Base-by-base conservation (phyloP, 257 asterid genomes). In the Solanum chaucha region DNA sequence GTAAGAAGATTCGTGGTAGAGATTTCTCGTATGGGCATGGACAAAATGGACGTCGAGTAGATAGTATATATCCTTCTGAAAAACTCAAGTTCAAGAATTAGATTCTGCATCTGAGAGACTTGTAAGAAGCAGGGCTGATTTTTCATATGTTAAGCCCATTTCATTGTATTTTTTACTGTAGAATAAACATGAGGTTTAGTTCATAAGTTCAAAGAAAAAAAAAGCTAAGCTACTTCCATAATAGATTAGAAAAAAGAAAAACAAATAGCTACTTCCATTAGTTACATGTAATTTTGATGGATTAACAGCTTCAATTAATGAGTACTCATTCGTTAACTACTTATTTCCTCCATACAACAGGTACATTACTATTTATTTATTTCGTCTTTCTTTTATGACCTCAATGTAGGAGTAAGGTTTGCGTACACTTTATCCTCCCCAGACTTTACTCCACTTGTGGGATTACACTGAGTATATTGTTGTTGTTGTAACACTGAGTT, bases 21-120 rank as follows among this genome's bases (percentile, higher is more conserved):
- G 91, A 89, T 83, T 83, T 91, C 72, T 72, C 93, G 8, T 87
- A 89, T 20, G 85, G 4, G 85, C 84, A 91, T 87, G 94, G 85
- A 87, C 91, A 89, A 73, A 90, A 51, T 61, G 86, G 88, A 83
- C 89, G 87, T 86, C 85, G 77, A 64, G 71, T 87, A 65, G 89
- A 89, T 89, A 94, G 94, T 89, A 26, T 87, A 55, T 94, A 94
- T 87, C 94, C 97, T 83, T 77, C 97, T 34, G 94, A 87, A 70
- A 96, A 92, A 89, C 86, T 94, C 55, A 93, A 88, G 93, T 85
- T 96, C 64, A 88, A 93, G 89, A 89, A 86, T 28, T 91, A 86
- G 86, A 9, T 28, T 81, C 44, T 48, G 68, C 41, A 48, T 48
- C 30, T 48, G 28, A 30, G 85, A 46, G 85, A 80, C 68, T 28